phyloP scores from a whole-genome alignment of 129 eudicot genomes.

The Mikania micrantha region DNA sequence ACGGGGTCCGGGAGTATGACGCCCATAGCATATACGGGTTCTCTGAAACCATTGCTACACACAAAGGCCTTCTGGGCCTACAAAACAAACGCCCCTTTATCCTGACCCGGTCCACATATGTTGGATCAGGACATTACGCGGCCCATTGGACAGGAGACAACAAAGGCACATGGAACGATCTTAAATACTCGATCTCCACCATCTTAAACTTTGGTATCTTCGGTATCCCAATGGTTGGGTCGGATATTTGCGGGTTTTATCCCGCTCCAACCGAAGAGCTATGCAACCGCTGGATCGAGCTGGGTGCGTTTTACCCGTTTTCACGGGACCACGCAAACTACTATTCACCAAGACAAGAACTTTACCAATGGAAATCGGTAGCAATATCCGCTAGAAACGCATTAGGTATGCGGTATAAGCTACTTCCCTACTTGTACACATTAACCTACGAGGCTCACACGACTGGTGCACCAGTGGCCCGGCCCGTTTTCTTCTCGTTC shows the following conservation, averaged over 20 bases:
- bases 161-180: slow-evolving; percentile 81
- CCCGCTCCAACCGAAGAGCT: slow-evolving; percentile 86
- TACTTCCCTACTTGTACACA: slow-evolving; percentile 81
- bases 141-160: slow-evolving; percentile 99
- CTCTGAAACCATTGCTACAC: slow-evolving; percentile 69
- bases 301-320: slow-evolving; percentile 94
- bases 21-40: slow-evolving; percentile 95
- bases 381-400: slow-evolving; percentile 80
- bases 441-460: slow-evolving; percentile 70
- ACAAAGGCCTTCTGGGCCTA: slow-evolving; percentile 60
- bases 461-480: slow-evolving; percentile 80
- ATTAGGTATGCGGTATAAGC: slow-evolving; percentile 86
- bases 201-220: slow-evolving; percentile 91
- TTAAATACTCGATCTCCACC: slow-evolving; percentile 76
- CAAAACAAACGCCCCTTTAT: slow-evolving; percentile 91
- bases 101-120: slow-evolving; percentile 74
- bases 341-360: slow-evolving; percentile 85
- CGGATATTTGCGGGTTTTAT: slow-evolving; percentile 93
- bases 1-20: slow-evolving; percentile 79
- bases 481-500: slow-evolving; percentile 84
- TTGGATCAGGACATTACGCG: slow-evolving; percentile 86
- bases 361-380: slow-evolving; percentile 86
- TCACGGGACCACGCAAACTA: slow-evolving; percentile 90
- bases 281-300: slow-evolving; percentile 95
- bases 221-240: slow-evolving; percentile 95